Conservation (phyloP, 1,139 yeast genomes). For the Yamadazyma diospyri region DNA sequence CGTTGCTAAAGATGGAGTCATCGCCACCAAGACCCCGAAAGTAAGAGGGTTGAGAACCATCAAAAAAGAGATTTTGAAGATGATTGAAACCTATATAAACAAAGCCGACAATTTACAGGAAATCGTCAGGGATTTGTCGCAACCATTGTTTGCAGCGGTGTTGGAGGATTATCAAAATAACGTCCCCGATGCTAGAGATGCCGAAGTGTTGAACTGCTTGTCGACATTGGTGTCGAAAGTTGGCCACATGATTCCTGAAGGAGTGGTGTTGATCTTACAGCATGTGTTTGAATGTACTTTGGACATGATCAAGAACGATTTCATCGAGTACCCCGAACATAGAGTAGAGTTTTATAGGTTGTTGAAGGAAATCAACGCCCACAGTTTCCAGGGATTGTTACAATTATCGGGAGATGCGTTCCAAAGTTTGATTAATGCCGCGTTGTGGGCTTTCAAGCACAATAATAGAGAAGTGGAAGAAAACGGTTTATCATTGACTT, state of each 20-base stretch:
- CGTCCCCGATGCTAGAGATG: conserved; percentile 96
- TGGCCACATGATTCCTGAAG: conserved; percentile 86
- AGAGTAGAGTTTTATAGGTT: conserved; percentile 93
- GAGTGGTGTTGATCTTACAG: conserved; percentile 81
- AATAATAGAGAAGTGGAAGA: conserved; percentile 95
- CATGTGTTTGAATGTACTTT: conserved; percentile 92
- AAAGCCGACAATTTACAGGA: conserved; percentile 86
- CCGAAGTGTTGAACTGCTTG: conserved; percentile 94
- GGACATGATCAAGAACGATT: conserved; percentile 92
- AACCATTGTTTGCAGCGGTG: conserved; percentile 80
- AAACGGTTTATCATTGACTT: conserved; percentile 80
- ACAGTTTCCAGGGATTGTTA: conserved; percentile 80
- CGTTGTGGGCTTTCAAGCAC: conserved; percentile 97
- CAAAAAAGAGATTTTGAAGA: conserved; percentile 87
- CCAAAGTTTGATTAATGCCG: conserved; percentile 87
- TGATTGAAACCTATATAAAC: conserved; percentile 84
- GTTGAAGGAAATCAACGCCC: conserved; percentile 79
- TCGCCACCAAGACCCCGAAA: conserved; percentile 93
- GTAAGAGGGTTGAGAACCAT: conserved; percentile 94
- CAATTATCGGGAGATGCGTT: conserved; percentile 91
- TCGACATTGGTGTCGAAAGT: conserved; percentile 84
- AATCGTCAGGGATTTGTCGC: conserved; percentile 77
- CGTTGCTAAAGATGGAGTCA: conserved; percentile 74
- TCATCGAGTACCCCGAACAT: conserved; percentile 96
- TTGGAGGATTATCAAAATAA: conserved; percentile 84